A percentile compares a stretch with the other conserved stretches of the same genome.
Conservation (phyloP, 75 land plant genomes). For the Ceratopteris richardii region DNA sequence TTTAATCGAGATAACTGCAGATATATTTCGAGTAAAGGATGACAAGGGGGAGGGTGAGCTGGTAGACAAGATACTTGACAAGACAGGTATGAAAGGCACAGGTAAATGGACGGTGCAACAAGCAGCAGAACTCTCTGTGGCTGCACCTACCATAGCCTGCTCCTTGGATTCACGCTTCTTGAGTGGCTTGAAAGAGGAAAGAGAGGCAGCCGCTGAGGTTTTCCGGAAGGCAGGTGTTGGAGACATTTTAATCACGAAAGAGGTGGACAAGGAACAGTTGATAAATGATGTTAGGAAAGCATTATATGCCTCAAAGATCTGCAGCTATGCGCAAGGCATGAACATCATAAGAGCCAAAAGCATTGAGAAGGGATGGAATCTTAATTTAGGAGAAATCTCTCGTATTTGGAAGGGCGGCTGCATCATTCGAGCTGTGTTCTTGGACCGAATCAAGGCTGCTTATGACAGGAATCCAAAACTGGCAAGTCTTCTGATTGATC, state of each 20-base stretch:
- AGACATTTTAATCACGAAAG: not conserved
- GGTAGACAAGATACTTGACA: constrained; percentile 63
- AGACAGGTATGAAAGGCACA: constrained; percentile 68
- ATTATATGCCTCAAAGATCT: constrained; percentile 23
- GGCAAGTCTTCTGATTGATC: constrained; percentile 32
- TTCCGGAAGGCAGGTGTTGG: constrained; percentile 20
- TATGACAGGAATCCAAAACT: constrained; percentile 35
- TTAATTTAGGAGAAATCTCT: too few relatives aligned
- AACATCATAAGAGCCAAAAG: constrained; percentile 42
- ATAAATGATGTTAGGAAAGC: constrained; percentile 28
- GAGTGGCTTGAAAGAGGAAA: constrained; percentile 37
- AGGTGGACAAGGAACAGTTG: constrained; percentile 30
- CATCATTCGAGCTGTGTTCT: too few relatives aligned
- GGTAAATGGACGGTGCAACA: constrained; percentile 71
- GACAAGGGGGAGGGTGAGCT: constrained; percentile 39
- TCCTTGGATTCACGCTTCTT: constrained; percentile 50
- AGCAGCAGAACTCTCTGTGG: constrained; percentile 52
- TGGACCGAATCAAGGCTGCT: too few relatives aligned
- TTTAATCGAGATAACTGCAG: too few relatives aligned
- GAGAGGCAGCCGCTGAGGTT: constrained; percentile 21
- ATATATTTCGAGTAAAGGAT: constrained; percentile 52
- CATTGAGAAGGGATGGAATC: constrained; percentile 38
- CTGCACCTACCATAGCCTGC: constrained; percentile 47
- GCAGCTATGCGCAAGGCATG: constrained; percentile 45
- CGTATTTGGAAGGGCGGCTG: constrained; percentile 53